Conservation (phyloP, 2,329 filamentous ascomycete genomes). For the Leptodontidium sp. region DNA sequence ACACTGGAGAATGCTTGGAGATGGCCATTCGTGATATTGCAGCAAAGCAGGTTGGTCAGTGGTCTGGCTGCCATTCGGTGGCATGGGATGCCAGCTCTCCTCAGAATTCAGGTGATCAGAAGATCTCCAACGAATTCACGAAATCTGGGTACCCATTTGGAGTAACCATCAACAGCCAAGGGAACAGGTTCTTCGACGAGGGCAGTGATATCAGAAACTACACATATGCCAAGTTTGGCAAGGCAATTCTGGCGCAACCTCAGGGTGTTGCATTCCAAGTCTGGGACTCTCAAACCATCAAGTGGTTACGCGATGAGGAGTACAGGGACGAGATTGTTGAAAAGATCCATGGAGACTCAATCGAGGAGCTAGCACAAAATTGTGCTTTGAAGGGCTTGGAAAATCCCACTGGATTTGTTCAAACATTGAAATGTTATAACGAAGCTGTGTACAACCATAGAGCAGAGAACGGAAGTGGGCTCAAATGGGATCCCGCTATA, state of each 20-base stretch:
- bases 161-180: constrained; percentile 67
- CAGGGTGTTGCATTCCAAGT: constrained; percentile 68
- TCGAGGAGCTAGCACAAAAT: constrained; percentile 64
- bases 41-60: constrained; percentile 64
- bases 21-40: constrained; percentile 59
- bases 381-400: constrained; percentile 57
- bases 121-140: constrained; percentile 71
- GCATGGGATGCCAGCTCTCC: constrained; percentile 71
- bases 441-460: constrained; percentile 58
- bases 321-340: constrained; percentile 66
- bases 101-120: constrained; percentile 61
- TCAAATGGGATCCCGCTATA: constrained; percentile 64
- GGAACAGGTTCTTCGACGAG: constrained; percentile 71
- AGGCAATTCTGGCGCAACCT: constrained; percentile 67
- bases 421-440: constrained; percentile 65
- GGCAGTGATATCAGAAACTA: constrained; percentile 71
- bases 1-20: constrained; percentile 65
- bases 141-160: constrained; percentile 75
- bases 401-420: constrained; percentile 55
- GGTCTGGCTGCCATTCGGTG: constrained; percentile 70
- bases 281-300: constrained; percentile 62
- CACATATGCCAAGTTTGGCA: constrained; percentile 72
- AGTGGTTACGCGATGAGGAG: constrained; percentile 67
- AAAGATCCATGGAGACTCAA: constrained; percentile 57
- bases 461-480: constrained; percentile 51